A percentile compares a stretch with the other conserved stretches of the same genome.
phyloP scores from a whole-genome alignment of 2,329 filamentous ascomycete genomes.

The Clonostachys chloroleuca region DNA sequence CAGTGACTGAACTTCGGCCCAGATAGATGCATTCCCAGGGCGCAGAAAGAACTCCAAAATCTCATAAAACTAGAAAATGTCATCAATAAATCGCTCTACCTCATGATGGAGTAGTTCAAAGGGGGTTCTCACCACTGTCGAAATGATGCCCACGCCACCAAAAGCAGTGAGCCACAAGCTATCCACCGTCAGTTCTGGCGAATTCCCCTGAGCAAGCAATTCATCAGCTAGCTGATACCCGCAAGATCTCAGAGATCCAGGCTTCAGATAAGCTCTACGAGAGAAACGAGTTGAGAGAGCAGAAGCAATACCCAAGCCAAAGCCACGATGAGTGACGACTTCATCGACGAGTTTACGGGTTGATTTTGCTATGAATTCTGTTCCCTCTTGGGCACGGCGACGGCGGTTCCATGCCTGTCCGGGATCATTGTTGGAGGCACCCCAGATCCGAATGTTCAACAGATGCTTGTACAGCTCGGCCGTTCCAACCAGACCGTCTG shows the following conservation, averaged over 20 bases:
- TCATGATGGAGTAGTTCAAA: not conserved
- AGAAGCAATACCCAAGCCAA: conserved; percentile 20
- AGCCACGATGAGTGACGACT: conserved; percentile 18
- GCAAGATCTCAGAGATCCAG: conserved; percentile 29
- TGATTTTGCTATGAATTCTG: conserved; percentile 25
- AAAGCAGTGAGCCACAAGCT: conserved; percentile 32
- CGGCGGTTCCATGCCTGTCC: conserved; percentile 40
- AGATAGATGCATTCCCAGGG: conserved; percentile 30
- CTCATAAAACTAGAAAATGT: conserved; percentile 35
- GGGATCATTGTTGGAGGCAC: conserved; percentile 40
- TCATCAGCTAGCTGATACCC: conserved; percentile 30
- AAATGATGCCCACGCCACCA: conserved; percentile 29
- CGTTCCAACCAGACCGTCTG: conserved; percentile 36
- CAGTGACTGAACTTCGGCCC: conserved; percentile 33
- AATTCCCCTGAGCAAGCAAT: conserved; percentile 23
- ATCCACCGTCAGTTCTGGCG: conserved; percentile 24
- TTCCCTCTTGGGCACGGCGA: conserved; percentile 32
- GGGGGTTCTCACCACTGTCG: conserved; percentile 24
- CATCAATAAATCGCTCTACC: not conserved
- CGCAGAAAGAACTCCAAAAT: conserved; percentile 34
- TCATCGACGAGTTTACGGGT: conserved; percentile 33
- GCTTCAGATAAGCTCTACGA: conserved; percentile 20
- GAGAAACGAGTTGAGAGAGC: conserved; percentile 17
- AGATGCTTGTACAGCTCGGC: conserved; percentile 35
- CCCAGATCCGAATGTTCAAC: conserved; percentile 37